Percentiles rank a stretch among this genome's conserved stretches.
Evolutionary conservation across 306 rosid genomes (phyloP).

Genomic region (Benincasa hispida): DNA sequence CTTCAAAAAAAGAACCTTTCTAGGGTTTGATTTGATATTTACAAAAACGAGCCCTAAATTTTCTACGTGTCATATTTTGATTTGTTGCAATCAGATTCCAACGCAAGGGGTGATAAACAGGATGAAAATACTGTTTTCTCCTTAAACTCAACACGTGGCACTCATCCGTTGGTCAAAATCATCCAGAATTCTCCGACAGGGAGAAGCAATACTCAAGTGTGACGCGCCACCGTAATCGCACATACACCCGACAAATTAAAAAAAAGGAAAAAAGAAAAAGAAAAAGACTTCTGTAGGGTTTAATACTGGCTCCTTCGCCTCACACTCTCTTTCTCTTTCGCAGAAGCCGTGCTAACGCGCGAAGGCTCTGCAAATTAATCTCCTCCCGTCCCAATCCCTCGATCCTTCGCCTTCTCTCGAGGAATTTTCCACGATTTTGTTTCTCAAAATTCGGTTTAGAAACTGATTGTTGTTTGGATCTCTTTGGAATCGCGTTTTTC

Average conservation of each 20-base stretch:
- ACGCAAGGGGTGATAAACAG: background rate
- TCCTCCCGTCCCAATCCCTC: background rate
- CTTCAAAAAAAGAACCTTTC: no score
- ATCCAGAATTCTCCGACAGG: background rate
- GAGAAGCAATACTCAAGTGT: background rate
- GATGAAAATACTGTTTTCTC: background rate
- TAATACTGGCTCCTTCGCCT: slow-evolving; percentile 21
- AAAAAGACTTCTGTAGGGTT: slow-evolving; percentile 52
- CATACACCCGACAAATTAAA: background rate
- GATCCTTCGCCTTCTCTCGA: background rate
- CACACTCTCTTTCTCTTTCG: slow-evolving; percentile 10
- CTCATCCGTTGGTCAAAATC: background rate
- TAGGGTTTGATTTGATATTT: background rate
- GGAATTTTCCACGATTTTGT: background rate
- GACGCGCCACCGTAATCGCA: background rate
- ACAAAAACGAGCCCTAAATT: background rate
- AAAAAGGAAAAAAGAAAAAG: background rate
- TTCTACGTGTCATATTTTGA: background rate
- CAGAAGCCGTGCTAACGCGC: slow-evolving; percentile 30
- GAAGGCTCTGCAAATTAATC: slow-evolving; percentile 11
- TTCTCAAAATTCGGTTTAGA: background rate
- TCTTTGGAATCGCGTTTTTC: background rate
- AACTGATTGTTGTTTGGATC: background rate
- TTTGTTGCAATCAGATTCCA: background rate
- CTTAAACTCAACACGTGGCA: background rate